Conservation (phyloP, 2,329 filamentous ascomycete species). For the Lomentospora prolificans region DNA sequence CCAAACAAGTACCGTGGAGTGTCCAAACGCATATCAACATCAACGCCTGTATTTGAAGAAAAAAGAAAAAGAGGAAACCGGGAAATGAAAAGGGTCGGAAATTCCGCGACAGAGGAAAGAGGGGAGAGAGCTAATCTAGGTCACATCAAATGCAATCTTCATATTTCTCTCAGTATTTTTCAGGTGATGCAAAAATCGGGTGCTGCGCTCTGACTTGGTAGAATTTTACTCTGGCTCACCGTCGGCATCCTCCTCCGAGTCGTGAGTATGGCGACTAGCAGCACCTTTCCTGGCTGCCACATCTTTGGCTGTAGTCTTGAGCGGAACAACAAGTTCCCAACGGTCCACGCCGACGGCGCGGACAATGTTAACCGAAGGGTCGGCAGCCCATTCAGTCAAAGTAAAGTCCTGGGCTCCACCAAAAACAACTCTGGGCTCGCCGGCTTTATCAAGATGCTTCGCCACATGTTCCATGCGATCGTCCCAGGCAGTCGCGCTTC, state of each 20-base stretch:
- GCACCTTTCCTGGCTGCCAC: background rate
- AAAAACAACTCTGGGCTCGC: slow-evolving; percentile 19
- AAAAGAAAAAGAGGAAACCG: background rate
- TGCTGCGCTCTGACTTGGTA: no score
- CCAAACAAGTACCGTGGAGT: no score
- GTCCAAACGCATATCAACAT: background rate
- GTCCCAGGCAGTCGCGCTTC: slow-evolving; percentile 61
- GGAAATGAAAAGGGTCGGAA: background rate
- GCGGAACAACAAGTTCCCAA: slow-evolving; percentile 18
- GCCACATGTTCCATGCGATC: slow-evolving; percentile 81
- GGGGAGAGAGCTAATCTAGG: no score
- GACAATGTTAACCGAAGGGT: slow-evolving; percentile 23
- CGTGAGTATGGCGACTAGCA: background rate
- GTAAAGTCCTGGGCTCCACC: slow-evolving; percentile 22
- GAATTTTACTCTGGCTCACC: background rate
- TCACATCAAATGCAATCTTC: no score
- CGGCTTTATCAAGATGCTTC: slow-evolving; percentile 56
- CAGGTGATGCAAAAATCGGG: no score
- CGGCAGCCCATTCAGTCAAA: slow-evolving; percentile 22
- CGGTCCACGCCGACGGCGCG: slow-evolving; percentile 9
- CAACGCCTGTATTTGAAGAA: background rate
- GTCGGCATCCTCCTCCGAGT: slow-evolving; percentile 3
- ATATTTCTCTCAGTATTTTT: no score
- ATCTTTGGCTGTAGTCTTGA: slow-evolving; percentile 10
- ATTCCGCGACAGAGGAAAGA: no score